These are phyloP conservation scores for Yamadazyma oceani DNA, from an alignment of 1,139 yeast species.

Conservation along the genomic window DNA sequence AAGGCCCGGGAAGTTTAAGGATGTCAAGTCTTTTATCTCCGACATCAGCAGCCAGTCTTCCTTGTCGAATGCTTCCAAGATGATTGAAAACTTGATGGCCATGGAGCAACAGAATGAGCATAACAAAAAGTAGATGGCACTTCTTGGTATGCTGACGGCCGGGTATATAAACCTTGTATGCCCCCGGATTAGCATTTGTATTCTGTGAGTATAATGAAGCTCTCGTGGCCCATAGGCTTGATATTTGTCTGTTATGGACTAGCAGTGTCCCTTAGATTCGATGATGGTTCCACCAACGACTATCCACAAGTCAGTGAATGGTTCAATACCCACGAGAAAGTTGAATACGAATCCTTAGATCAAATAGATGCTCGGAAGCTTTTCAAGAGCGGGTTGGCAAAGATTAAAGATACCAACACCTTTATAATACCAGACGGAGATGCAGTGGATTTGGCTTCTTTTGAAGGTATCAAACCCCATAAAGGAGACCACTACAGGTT, in stretches of 20 bases:
- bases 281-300: constrained; percentile 5
- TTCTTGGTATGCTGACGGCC: not conserved
- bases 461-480: constrained; percentile 7
- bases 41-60: constrained; percentile 5
- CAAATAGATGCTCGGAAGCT: constrained; percentile 17
- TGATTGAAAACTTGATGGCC: constrained; percentile 9
- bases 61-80: constrained; percentile 7
- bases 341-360: constrained; percentile 12
- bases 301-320: constrained; percentile 5
- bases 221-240: not conserved
- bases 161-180: not conserved
- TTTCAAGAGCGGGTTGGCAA: constrained; percentile 17
- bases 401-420: constrained; percentile 16
- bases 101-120: constrained; percentile 1
- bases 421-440: constrained; percentile 20
- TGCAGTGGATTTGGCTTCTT: constrained; percentile 12
- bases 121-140: constrained; percentile 2
- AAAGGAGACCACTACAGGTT: constrained; percentile 8
- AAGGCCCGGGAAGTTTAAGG: constrained; percentile 4
- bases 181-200: too few relatives aligned
- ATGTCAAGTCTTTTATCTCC: constrained; percentile 8
- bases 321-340: constrained; percentile 6
- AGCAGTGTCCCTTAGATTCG: constrained; percentile 4
- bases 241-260: not conserved
- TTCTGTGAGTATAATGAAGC: too few relatives aligned